These are phyloP conservation scores for Tolypocladium ovalisporum DNA, from an alignment of 2,329 filamentous ascomycete genomes.

Conservation along the genomic window DNA sequence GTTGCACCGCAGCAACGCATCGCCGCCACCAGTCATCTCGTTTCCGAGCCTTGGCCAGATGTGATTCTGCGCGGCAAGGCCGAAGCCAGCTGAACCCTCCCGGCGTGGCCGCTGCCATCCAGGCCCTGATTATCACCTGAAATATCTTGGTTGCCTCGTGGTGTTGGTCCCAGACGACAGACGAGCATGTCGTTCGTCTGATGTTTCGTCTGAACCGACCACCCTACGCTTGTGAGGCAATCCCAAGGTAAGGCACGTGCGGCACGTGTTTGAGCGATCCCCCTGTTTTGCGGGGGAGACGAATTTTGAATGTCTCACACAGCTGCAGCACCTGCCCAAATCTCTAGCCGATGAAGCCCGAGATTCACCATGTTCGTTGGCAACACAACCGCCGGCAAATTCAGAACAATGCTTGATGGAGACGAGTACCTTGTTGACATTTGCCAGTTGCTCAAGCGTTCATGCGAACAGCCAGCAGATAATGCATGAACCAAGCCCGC, in stretches of 20 bases:
- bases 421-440: background rate
- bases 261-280: background rate
- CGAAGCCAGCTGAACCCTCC: background rate
- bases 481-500: background rate
- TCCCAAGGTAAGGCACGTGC: background rate
- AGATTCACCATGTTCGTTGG: background rate
- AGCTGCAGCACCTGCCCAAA: background rate
- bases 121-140: too few relatives aligned
- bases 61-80: background rate
- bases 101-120: background rate
- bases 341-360: background rate
- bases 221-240: background rate
- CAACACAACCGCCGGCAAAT: background rate
- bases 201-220: background rate
- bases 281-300: background rate
- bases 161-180: background rate
- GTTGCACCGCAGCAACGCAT: background rate
- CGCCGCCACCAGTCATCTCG: background rate
- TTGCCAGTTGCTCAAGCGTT: background rate
- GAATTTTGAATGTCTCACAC: background rate
- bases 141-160: background rate
- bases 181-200: background rate
- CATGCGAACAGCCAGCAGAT: background rate
- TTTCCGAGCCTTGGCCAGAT: background rate
- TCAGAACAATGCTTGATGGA: background rate